Evolutionary conservation across 129 eudicot species (phyloP).

Genomic region (Kitagawia praeruptora): DNA sequence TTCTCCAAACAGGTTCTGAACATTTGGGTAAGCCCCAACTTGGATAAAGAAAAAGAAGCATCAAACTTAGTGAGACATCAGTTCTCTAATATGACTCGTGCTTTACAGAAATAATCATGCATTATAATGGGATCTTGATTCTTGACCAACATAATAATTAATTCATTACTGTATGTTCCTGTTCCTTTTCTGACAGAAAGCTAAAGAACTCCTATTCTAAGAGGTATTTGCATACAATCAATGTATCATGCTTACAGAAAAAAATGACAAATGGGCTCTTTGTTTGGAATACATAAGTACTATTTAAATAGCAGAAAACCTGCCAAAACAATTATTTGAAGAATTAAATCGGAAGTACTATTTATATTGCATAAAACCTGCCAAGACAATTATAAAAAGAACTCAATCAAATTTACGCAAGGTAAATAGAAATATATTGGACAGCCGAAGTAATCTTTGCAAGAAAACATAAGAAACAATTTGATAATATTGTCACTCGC

Average conservation of each 20-base stretch:
- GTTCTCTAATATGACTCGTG: constrained; percentile 3
- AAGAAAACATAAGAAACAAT: background rate
- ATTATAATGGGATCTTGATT: background rate
- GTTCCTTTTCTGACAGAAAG: background rate
- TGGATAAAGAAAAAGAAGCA: constrained; percentile 19
- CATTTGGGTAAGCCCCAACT: constrained; percentile 98
- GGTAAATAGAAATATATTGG: background rate
- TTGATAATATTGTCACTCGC: background rate
- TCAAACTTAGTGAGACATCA: constrained; percentile 8
- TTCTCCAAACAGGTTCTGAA: constrained; percentile 94
- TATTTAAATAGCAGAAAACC: background rate
- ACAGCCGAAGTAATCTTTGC: background rate
- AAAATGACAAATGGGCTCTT: background rate
- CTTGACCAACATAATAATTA: background rate
- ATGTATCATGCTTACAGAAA: background rate
- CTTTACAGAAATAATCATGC: background rate
- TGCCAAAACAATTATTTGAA: background rate
- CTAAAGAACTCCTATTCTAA: background rate
- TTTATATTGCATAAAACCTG: background rate
- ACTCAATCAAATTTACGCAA: background rate
- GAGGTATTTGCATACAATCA: background rate
- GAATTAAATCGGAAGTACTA: background rate
- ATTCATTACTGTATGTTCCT: background rate
- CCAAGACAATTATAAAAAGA: background rate
- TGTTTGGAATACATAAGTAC: background rate